Conservation (phyloP, 306 rosid species). For the Prunus armeniaca region DNA sequence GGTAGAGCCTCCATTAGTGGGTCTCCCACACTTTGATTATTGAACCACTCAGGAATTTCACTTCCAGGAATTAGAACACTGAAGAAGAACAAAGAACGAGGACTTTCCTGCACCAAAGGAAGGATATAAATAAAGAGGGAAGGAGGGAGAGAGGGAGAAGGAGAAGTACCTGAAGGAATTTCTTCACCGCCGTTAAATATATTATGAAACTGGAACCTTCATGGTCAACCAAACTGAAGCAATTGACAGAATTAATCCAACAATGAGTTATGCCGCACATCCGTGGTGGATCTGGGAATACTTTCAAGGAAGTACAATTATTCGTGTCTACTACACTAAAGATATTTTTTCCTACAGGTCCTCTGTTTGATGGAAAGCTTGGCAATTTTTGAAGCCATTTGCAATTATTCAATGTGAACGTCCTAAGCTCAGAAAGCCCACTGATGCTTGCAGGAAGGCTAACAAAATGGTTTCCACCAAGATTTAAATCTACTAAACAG, state of each 20-base stretch:
- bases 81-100: neutral
- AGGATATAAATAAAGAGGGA: neutral
- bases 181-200: too few relatives aligned
- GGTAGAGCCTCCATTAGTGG: neutral
- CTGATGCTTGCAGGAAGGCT: constrained; percentile 13
- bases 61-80: neutral
- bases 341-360: too few relatives aligned
- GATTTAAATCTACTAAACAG: neutral
- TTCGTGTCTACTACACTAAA: fast-evolving
- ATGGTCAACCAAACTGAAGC: too few relatives aligned
- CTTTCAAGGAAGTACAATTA: constrained; percentile 1
- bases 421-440: neutral
- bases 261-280: fast-evolving
- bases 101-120: neutral
- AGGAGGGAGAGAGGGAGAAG: too few relatives aligned
- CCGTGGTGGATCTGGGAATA: neutral
- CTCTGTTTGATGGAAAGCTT: neutral
- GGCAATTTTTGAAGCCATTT: constrained; percentile 8
- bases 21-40: neutral
- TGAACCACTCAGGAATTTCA: constrained; percentile 12
- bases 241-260: neutral
- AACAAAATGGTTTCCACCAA: constrained; percentile 1
- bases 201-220: too few relatives aligned
- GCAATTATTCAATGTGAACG: neutral
- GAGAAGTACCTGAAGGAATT: too few relatives aligned